Evolutionary conservation across 176 grass and related monocot species (phyloP).

Genomic region (Juncus inflexus): DNA sequence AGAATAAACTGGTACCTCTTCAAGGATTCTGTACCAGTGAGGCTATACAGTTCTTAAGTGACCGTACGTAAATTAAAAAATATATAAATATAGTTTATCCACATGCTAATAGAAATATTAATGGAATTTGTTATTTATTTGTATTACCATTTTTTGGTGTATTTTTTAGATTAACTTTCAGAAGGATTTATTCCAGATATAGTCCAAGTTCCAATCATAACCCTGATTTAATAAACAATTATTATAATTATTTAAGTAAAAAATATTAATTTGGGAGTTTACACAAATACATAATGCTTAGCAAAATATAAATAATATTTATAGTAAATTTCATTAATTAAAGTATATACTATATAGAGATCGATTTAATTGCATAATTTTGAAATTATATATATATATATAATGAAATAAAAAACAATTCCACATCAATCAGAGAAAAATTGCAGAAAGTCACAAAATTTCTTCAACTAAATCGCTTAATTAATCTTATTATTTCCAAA

Average conservation of each 20-base stretch:
- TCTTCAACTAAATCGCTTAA: no score
- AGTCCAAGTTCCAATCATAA: slow-evolving; percentile 60
- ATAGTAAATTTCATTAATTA: neutral
- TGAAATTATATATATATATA: slow-evolving; percentile 21
- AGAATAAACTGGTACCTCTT: slow-evolving; percentile 6
- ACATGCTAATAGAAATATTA: no score
- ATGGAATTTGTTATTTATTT: no score
- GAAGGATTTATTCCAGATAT: slow-evolving; percentile 41
- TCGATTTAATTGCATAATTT: slow-evolving; percentile 13
- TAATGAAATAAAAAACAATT: no score
- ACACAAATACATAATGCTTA: slow-evolving; percentile 13
- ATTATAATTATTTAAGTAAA: neutral
- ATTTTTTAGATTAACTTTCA: slow-evolving; percentile 43
- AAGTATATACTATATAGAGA: neutral
- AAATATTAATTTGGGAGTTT: neutral
- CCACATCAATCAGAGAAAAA: no score
- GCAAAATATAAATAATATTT: slow-evolving; percentile 14
- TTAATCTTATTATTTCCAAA: no score
- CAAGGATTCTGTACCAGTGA: slow-evolving; percentile 14
- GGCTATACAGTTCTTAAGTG: slow-evolving; percentile 23
- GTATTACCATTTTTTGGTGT: no score
- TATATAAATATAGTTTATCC: no score
- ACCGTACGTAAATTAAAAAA: slow-evolving; percentile 22
- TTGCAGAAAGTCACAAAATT: no score
- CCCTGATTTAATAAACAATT: slow-evolving; percentile 29